Evolutionary conservation across 305 asterid genomes (phyloP).

Genomic region (Fraxinus sp.): DNA sequence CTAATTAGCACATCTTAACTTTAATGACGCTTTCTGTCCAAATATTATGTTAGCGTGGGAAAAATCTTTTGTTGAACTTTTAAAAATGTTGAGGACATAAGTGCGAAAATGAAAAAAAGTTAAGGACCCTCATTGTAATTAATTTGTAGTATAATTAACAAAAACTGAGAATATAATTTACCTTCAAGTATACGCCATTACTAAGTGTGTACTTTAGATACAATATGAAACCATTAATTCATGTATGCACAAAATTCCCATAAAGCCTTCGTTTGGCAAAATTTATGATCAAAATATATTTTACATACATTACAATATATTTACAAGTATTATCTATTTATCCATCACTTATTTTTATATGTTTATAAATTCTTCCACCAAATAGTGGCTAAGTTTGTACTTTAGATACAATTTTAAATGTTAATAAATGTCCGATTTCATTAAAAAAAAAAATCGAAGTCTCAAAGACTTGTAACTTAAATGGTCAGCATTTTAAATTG

Average conservation of each 20-base stretch:
- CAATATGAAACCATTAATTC: background rate
- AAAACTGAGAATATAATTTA: background rate
- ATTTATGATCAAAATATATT: background rate
- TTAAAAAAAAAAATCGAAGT: too few relatives aligned
- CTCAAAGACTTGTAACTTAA: background rate
- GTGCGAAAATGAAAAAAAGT: too few relatives aligned
- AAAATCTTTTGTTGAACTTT: background rate
- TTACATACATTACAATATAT: background rate
- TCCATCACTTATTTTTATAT: too few relatives aligned
- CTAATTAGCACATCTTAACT: background rate
- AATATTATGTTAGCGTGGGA: background rate
- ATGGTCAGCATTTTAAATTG: background rate
- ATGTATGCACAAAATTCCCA: background rate
- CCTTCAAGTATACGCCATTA: background rate
- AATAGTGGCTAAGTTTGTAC: background rate
- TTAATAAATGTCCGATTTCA: background rate
- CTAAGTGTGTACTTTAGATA: background rate
- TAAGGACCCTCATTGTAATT: background rate
- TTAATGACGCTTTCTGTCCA: background rate
- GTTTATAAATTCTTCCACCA: background rate
- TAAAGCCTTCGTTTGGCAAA: background rate
- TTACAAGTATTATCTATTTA: too few relatives aligned
- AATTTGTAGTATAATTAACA: background rate
- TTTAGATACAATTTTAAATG: background rate
- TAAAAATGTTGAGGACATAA: background rate